phyloP scores from a whole-genome alignment of 352 stramenopile species.

The Globisporangium radiosum region DNA sequence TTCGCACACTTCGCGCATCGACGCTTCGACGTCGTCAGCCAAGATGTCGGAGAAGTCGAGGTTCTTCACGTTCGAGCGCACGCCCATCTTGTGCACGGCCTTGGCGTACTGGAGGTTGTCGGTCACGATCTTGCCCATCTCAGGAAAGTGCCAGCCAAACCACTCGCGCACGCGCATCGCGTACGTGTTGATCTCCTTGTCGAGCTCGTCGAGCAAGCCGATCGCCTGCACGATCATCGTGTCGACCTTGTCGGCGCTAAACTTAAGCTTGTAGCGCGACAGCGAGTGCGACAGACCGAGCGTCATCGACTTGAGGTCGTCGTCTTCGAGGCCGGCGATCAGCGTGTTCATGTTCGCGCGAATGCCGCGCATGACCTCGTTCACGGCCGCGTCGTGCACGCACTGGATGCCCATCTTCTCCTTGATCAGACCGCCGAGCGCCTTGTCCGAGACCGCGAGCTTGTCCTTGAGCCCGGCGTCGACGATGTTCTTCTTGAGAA shows the following conservation, averaged over 20 bases:
- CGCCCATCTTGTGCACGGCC: constrained; percentile 93
- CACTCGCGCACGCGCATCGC: constrained; percentile 99
- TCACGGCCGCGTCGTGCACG: constrained; percentile 88
- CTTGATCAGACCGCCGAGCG: constrained; percentile 95
- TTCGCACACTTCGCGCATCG: constrained; percentile 97
- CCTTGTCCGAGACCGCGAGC: constrained; percentile 96
- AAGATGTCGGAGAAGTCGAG: constrained; percentile 91
- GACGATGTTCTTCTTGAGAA: constrained; percentile 99
- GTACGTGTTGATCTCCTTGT: constrained; percentile 99
- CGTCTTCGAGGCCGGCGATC: constrained; percentile 88
- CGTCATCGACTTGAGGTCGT: constrained; percentile 95
- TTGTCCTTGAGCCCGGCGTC: constrained; percentile 91
- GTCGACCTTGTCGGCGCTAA: constrained; percentile 99
- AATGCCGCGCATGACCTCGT: constrained; percentile 97
- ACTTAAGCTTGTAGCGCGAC: constrained; percentile 99
- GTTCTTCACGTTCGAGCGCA: constrained; percentile 90
- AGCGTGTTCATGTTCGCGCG: constrained; percentile 94
- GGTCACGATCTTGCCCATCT: constrained; percentile 97
- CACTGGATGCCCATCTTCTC: constrained; percentile 95
- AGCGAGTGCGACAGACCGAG: constrained; percentile 98
- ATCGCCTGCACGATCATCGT: constrained; percentile 99
- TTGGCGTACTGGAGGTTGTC: constrained; percentile 99
- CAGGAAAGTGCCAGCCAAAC: constrained; percentile 96
- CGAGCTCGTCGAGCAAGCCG: constrained; percentile 98
- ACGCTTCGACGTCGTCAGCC: constrained; percentile 88